Base-by-base conservation (phyloP, 768 basidiomycete genomes). In the Arthromyces matolae region DNA sequence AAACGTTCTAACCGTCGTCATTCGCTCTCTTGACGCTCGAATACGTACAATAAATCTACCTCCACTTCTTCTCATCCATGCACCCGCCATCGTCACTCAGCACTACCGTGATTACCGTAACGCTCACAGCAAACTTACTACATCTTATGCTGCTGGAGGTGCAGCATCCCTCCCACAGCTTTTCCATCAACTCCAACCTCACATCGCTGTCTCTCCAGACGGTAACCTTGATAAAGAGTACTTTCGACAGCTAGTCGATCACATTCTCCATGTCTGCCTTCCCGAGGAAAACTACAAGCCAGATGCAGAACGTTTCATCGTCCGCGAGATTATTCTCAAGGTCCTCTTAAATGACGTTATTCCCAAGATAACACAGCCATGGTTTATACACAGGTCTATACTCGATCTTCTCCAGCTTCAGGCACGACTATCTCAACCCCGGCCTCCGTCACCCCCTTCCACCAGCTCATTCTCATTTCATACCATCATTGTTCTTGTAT, bases 111-210 rank as follows among this genome's bases (percentile, higher is more conserved):
- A 94, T 69, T 92, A 84, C 65, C 84, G 85, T 49, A 79, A 76
- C 61, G 89, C 84, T 1, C 62, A 61, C 9, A 64, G 73, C 32
- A 89, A 88, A 61, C 61, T 78, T 3, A 71, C 73, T 51, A 81
- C 86, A 0, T 83, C 86, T 0, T 92, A 91, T 52, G 86, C 87
- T 1, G 60, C 71, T 1, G 85, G 84, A 1, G 84, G 81, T 16
- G 79, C 83, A 1, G 70, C 79, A 2, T 71, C 81, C 18, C 69
- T 86, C 2, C 73, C 81, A 1, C 71, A 76, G 54, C 75, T 93
- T 47, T 94, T 93, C 61, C 86, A 92, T 62, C 78, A 79, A 42
- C 70, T 86, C 5, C 91, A 95, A 54, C 85, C 90, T 10, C 93
- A 94, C 64, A 84, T 91, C 65, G 93, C 90, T 7, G 56, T 94